A percentile compares a stretch with the other conserved stretches of the same genome.
phyloP scores from a whole-genome alignment of 2,329 filamentous ascomycete species.

The Aureobasidium sp. region DNA sequence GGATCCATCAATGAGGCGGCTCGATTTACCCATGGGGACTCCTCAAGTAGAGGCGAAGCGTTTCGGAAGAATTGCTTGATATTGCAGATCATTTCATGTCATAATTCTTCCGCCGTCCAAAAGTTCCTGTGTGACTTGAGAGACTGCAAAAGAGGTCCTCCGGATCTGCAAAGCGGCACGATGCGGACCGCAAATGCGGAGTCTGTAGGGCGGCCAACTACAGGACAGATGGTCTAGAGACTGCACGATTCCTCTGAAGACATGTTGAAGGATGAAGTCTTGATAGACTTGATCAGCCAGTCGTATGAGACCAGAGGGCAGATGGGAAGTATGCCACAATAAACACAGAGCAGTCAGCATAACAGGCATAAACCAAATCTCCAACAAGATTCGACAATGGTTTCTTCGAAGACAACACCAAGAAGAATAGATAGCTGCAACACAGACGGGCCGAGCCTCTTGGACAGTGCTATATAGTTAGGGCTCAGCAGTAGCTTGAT shows the following conservation, averaged over 20 bases:
- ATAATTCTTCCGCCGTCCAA: constrained; percentile 2
- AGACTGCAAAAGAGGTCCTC: neutral
- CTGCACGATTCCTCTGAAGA: neutral
- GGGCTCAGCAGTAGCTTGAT: neutral
- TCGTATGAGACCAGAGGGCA: too few species aligned
- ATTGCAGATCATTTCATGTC: neutral
- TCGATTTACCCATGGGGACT: neutral
- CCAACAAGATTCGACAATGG: neutral
- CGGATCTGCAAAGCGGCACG: constrained; percentile 7
- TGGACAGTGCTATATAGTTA: neutral
- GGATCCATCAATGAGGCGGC: neutral
- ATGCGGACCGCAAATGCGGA: constrained; percentile 2
- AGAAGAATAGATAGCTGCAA: neutral
- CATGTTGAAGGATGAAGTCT: neutral
- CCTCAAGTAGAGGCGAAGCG: constrained; percentile 1
- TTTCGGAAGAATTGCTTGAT: constrained; percentile 14
- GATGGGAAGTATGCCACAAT: neutral
- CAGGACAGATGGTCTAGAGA: neutral
- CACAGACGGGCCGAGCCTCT: neutral
- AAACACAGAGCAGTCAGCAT: neutral
- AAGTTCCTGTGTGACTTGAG: neutral
- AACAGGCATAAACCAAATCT: too few species aligned
- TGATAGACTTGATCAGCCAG: too few species aligned
- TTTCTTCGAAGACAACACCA: neutral
- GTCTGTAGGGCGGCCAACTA: neutral